Conservation (phyloP, 2,329 filamentous ascomycete genomes). For the Microascus cirrosus region DNA sequence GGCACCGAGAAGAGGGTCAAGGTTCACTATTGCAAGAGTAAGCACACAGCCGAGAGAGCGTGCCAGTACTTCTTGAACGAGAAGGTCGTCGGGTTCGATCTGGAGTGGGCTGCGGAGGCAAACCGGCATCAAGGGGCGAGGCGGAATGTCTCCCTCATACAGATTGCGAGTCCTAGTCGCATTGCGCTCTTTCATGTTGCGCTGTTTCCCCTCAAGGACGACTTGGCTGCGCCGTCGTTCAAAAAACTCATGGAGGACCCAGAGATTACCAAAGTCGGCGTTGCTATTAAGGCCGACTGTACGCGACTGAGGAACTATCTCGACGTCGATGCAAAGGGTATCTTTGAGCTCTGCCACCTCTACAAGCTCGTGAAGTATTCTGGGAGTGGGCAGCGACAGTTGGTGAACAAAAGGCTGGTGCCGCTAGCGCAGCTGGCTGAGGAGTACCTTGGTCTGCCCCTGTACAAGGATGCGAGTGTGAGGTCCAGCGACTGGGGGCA, state of each 20-base stretch:
- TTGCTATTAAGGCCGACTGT: constrained; percentile 60
- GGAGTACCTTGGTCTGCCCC: constrained; percentile 58
- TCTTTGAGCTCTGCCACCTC: constrained; percentile 75
- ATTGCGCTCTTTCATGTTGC: constrained; percentile 78
- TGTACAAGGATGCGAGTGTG: constrained; percentile 62
- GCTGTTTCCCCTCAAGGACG: constrained; percentile 37
- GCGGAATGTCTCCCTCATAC: constrained; percentile 68
- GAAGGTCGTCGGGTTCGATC: constrained; percentile 71
- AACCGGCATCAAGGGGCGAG: constrained; percentile 37
- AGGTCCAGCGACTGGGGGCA: constrained; percentile 66
- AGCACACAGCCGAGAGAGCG: constrained; percentile 55
- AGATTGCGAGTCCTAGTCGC: constrained; percentile 65
- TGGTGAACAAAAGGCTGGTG: constrained; percentile 57
- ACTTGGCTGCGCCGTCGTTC: constrained; percentile 61
- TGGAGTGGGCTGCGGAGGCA: constrained; percentile 65
- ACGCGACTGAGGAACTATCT: constrained; percentile 59
- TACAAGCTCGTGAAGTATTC: constrained; percentile 66
- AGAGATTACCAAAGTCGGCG: constrained; percentile 62
- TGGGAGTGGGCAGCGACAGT: constrained; percentile 26
- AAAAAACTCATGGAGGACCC: constrained; percentile 61
- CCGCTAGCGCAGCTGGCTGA: constrained; percentile 59
- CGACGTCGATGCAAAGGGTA: constrained; percentile 49
- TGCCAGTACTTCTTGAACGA: constrained; percentile 57
- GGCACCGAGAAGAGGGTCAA: constrained; percentile 41
- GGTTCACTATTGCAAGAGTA: constrained; percentile 68